These are phyloP conservation scores for Eucalyptus regnans DNA, from an alignment of 345 rosid species.

Conservation along the genomic window DNA sequence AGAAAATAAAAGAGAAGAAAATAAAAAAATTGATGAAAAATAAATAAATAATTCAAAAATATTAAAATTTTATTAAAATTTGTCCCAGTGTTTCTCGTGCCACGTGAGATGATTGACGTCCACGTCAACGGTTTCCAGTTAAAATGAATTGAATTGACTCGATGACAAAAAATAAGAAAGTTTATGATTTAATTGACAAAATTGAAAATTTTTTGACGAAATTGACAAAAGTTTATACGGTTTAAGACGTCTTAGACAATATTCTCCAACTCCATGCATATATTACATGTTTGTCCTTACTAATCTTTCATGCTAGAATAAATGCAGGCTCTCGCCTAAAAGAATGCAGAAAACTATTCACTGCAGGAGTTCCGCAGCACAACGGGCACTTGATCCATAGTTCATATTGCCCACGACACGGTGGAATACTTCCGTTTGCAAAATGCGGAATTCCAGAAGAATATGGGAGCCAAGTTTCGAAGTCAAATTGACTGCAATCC, in stretches of 20 bases:
- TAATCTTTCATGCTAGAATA: neutral
- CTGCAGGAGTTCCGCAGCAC: neutral
- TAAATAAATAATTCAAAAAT: no score
- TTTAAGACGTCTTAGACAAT: neutral
- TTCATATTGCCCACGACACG: neutral
- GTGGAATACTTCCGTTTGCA: neutral
- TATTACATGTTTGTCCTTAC: neutral
- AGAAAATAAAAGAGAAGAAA: no score
- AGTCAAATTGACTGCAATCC: neutral
- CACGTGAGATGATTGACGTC: rapidly evolving
- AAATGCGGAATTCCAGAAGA: neutral
- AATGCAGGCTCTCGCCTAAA: neutral
- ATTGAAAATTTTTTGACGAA: rapidly evolving
- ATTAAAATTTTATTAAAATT: neutral
- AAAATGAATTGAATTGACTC: rapidly evolving
- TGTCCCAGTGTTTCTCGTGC: rapidly evolving
- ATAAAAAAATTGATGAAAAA: no score
- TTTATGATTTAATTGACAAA: neutral
- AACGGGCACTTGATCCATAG: neutral
- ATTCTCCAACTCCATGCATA: neutral
- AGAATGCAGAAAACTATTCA: neutral
- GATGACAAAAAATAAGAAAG: neutral
- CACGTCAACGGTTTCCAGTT: rapidly evolving
- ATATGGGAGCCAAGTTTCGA: neutral
- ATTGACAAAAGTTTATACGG: rapidly evolving